phyloP scores from a whole-genome alignment of 1,139 yeast species.

The Maudiozyma humilis region DNA sequence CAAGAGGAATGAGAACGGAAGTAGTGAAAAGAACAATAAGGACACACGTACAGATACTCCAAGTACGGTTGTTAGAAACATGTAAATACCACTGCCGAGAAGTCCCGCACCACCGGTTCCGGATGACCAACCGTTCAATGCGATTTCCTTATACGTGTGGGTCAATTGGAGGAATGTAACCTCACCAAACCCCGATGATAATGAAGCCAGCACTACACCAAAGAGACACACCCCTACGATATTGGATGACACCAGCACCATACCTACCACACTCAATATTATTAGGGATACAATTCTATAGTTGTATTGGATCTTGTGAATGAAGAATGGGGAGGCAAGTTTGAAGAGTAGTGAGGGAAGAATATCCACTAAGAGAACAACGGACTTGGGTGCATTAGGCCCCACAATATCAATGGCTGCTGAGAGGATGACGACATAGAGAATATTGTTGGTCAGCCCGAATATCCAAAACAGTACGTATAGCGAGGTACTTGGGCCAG shows the following conservation, averaged over 20 bases:
- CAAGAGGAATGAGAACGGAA: slow-evolving; percentile 45
- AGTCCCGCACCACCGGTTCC: slow-evolving; percentile 97
- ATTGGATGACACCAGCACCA: slow-evolving; percentile 54
- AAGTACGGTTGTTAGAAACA: slow-evolving; percentile 49
- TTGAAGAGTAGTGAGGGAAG: slow-evolving; percentile 73
- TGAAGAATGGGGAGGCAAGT: slow-evolving; percentile 66
- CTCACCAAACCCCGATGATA: slow-evolving; percentile 87
- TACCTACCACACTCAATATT: slow-evolving; percentile 58
- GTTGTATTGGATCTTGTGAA: slow-evolving; percentile 56
- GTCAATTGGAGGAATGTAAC: slow-evolving; percentile 79
- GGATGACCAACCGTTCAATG: slow-evolving; percentile 81
- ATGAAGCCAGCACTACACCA: slow-evolving; percentile 77
- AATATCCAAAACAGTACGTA: slow-evolving; percentile 66
- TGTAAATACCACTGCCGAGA: slow-evolving; percentile 58
- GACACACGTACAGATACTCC: slow-evolving; percentile 39
- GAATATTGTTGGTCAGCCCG: slow-evolving; percentile 79
- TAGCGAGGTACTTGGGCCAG: background rate
- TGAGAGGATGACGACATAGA: slow-evolving; percentile 82
- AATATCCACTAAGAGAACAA: slow-evolving; percentile 79
- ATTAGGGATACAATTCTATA: slow-evolving; percentile 50
- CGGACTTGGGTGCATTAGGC: slow-evolving; percentile 70
- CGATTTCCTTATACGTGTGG: slow-evolving; percentile 49
- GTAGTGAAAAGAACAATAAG: slow-evolving; percentile 40
- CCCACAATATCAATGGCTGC: slow-evolving; percentile 93
- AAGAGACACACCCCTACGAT: slow-evolving; percentile 36